These are phyloP conservation scores for Lichtheimia hyalospora DNA, from an alignment of 371 early-diverging fungal species.

Conservation along the genomic window DNA sequence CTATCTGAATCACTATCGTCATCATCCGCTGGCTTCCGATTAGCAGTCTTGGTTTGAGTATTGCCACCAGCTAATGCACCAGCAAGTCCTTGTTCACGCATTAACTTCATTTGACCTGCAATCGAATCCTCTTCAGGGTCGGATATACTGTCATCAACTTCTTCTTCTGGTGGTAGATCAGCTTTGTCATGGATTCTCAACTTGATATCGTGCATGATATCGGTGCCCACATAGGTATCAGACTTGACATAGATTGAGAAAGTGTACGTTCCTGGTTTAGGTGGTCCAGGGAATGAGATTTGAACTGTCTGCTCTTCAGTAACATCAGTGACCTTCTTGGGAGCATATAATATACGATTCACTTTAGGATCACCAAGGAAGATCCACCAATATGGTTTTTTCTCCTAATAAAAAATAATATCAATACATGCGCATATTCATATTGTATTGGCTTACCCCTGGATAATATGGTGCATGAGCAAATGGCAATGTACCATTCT, in stretches of 20 bases:
- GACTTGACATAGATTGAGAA: slow-evolving; percentile 86
- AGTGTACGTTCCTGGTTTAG: slow-evolving; percentile 78
- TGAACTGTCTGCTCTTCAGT: slow-evolving; percentile 67
- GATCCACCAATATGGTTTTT: slow-evolving; percentile 93
- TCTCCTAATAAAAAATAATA: slow-evolving; percentile 35
- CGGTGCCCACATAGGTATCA: slow-evolving; percentile 86
- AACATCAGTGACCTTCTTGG: slow-evolving; percentile 79
- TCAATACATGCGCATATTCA: not conserved
- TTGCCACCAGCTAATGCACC: slow-evolving; percentile 61
- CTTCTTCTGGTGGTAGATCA: slow-evolving; percentile 69
- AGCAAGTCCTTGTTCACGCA: slow-evolving; percentile 74
- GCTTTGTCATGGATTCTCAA: slow-evolving; percentile 72
- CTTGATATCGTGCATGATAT: slow-evolving; percentile 72
- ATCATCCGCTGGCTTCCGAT: slow-evolving; percentile 9
- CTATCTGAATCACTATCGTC: slow-evolving; percentile 33
- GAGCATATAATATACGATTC: slow-evolving; percentile 79
- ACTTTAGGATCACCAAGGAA: slow-evolving; percentile 83
- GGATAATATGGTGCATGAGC: slow-evolving; percentile 73
- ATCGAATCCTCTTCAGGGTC: slow-evolving; percentile 96
- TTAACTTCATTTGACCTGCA: slow-evolving; percentile 89
- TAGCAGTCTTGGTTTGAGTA: slow-evolving; percentile 26
- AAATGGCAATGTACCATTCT: slow-evolving; percentile 39
- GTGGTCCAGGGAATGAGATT: slow-evolving; percentile 94
- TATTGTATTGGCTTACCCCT: slow-evolving; percentile 21
- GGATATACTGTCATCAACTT: slow-evolving; percentile 90